Base-by-base conservation (phyloP, 441 rosid species). In the Cnidoscolus chayamansa region DNA sequence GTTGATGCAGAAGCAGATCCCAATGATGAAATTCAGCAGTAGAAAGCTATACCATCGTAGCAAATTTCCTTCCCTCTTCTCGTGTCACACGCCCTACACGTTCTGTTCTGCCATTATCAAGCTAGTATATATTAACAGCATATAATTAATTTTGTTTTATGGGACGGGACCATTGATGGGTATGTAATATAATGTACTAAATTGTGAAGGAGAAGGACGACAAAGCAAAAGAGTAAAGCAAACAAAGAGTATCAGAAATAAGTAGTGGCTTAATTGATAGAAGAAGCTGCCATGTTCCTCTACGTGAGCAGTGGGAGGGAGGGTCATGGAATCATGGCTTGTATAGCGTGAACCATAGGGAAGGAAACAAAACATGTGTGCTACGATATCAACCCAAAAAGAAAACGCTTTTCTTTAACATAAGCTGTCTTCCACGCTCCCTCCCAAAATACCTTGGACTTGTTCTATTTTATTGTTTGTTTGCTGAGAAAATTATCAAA, bases 271-370 rank as follows among this genome's bases (percentile, higher is more conserved):
- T 63, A 35, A 35, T 35, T 35, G 40, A 25, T 25, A 25, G 25
- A 25, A 25, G 25, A 25, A 25, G 25, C 25, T 25, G 25, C 25
- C 25, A 25, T 25, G 25, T 25, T 25, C 25, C 25, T 25, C 25
- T 25, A 16, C 16, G 7, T 59, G 11, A 68, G 6, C 16, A 9
- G 72, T 53, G 58, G n/a, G 73, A 65, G 71, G 40, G 60, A 71
- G 65, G 61, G 79, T 79, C 79, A 72, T 40, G 74, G 70, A 75
- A 81, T 81, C 67, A 79, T 79, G 77, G 78, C 56, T 61, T 40
- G 73, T 77, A 73, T 67, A 56, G 81, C 81, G 80, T 83, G 70
- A 79, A 17, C 45, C 74, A 57, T 54, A 74, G 78, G 73, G 19
- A 62, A 40, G 19, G 80, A 47, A 17, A 68, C 20, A 32, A 49